Evolutionary conservation across 148 eudicot genomes (phyloP).

Genomic region (Silene uniflora): DNA sequence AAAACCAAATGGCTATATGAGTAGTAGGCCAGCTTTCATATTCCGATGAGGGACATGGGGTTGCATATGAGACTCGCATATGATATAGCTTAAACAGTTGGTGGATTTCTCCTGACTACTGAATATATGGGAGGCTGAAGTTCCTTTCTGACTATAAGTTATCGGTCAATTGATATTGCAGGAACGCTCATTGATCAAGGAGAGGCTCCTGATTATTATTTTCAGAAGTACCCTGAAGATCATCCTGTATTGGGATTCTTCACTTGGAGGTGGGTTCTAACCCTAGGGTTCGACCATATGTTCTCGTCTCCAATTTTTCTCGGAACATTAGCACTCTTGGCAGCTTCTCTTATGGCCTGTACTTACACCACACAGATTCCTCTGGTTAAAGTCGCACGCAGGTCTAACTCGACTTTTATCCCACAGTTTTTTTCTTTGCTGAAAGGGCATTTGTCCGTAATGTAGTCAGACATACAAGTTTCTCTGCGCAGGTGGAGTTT

Average conservation of each 20-base stretch:
- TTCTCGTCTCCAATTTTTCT: conserved; percentile 90
- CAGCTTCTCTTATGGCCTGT: conserved; percentile 92
- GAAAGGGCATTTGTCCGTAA: background rate
- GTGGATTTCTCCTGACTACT: background rate
- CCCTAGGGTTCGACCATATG: conserved; percentile 92
- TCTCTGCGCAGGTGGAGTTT: conserved; percentile 69
- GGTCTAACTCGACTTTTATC: conserved; percentile 39
- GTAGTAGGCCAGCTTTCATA: background rate
- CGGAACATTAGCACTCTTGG: conserved; percentile 58
- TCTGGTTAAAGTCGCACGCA: conserved; percentile 89
- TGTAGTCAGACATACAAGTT: conserved; percentile 7
- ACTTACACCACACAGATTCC: conserved; percentile 97
- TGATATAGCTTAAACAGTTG: background rate
- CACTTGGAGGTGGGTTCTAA: conserved; percentile 83
- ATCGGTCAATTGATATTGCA: conserved; percentile 24
- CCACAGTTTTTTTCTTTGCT: background rate
- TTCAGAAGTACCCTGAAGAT: conserved; percentile 78
- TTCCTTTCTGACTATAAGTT: background rate
- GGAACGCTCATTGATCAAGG: conserved; percentile 93
- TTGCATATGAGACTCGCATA: background rate
- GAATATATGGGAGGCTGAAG: background rate
- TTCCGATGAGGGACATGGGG: background rate
- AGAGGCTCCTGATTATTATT: conserved; percentile 76
- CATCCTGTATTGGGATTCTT: conserved; percentile 83
- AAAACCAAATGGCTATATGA: too few species aligned